These are phyloP conservation scores for Actinidia chinensis DNA, from an alignment of 179 eudicot species.

Conservation along the genomic window DNA sequence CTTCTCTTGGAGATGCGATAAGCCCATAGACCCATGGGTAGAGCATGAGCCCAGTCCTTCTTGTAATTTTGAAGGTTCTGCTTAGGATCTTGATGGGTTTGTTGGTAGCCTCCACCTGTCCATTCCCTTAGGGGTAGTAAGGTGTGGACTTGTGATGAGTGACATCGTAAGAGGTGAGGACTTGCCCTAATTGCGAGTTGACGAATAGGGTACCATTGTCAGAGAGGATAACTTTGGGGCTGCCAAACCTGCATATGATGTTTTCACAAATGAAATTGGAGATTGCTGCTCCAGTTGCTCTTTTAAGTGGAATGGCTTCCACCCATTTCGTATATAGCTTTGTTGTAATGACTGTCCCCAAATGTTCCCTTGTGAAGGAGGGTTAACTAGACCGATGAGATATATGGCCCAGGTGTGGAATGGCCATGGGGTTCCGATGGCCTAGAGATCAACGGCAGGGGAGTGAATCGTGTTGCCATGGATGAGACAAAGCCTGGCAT, in stretches of 20 bases:
- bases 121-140: background rate
- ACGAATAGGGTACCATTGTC: background rate
- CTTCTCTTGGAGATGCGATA: background rate
- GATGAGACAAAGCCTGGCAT: background rate
- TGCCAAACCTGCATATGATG: background rate
- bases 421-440: background rate
- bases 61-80: background rate
- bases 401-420: background rate
- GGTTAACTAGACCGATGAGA: background rate
- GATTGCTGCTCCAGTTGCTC: background rate
- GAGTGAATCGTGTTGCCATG: background rate
- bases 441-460: background rate
- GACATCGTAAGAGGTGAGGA: background rate
- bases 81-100: background rate
- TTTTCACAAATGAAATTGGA: background rate
- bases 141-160: background rate
- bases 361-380: background rate
- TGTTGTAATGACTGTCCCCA: background rate
- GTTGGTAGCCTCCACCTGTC: background rate
- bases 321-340: background rate
- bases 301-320: background rate
- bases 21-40: background rate
- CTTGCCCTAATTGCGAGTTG: background rate
- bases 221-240: background rate
- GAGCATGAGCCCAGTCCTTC: background rate